phyloP scores from a whole-genome alignment of 345 rosid species.

The Lagerstroemia speciosa region DNA sequence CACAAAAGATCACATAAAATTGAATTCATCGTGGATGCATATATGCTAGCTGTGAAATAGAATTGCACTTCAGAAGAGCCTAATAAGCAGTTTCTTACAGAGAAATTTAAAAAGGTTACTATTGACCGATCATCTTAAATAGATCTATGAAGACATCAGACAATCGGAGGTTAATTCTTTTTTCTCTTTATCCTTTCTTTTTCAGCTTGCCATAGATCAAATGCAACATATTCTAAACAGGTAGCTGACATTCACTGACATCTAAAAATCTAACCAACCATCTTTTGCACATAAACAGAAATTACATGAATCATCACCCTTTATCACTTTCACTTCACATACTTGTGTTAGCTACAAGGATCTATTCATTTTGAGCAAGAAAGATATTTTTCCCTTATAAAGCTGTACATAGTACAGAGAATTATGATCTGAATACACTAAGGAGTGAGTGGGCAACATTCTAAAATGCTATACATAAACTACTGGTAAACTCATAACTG shows the following conservation, averaged over 20 bases:
- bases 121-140: no score
- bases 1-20: not conserved
- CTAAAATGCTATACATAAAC: constrained; percentile 7
- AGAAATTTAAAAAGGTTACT: no score
- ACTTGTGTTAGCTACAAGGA: not conserved
- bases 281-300: not conserved
- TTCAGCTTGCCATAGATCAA: not conserved
- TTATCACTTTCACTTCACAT: not conserved
- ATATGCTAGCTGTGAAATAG: not conserved
- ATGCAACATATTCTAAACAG: not conserved
- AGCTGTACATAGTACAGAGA: not conserved
- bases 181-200: not conserved
- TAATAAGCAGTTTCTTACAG: not conserved
- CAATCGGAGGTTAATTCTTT: not conserved
- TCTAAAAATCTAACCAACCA: not conserved
- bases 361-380: constrained; percentile 1
- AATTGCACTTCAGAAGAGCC: not conserved
- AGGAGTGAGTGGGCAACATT: not conserved
- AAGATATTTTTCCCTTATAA: not conserved
- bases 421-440: not conserved
- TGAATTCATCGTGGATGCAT: not conserved
- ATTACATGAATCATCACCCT: not conserved
- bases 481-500: not conserved
- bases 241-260: not conserved
- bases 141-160: not conserved